phyloP scores from a whole-genome alignment of 1,284 basidiomycete genomes.

The Leccinum ponderosum region DNA sequence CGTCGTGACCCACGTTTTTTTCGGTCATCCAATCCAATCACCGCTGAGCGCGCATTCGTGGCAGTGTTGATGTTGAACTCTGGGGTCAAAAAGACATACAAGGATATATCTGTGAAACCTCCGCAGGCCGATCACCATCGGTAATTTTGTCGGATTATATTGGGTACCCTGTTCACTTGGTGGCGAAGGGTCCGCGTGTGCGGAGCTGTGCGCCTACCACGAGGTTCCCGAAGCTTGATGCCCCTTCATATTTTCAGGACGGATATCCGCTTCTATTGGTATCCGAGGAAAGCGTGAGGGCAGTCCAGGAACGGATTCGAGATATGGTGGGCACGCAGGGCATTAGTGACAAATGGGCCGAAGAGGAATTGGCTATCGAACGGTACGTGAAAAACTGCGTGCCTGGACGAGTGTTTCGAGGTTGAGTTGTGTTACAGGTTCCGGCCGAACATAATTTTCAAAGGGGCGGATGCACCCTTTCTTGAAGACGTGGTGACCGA shows the following conservation, averaged over 20 bases:
- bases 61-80: conserved; percentile 55
- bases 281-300: conserved; percentile 61
- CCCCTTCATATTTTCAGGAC: conserved; percentile 64
- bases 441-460: conserved; percentile 70
- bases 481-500: conserved; percentile 51
- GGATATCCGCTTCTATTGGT: conserved; percentile 67
- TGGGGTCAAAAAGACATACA: conserved; percentile 53
- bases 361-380: conserved; percentile 55
- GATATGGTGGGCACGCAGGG: conserved; percentile 55
- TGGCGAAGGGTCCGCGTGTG: conserved; percentile 62
- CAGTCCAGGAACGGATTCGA: conserved; percentile 47
- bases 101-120: conserved; percentile 60
- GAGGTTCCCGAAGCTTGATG: conserved; percentile 56
- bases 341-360: conserved; percentile 57
- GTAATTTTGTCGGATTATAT: conserved; percentile 59
- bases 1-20: background rate
- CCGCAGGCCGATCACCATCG: conserved; percentile 42
- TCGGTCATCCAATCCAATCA: background rate
- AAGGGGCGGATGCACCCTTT: conserved; percentile 51
- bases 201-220: conserved; percentile 52
- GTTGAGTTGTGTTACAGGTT: conserved; percentile 46
- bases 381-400: conserved; percentile 42
- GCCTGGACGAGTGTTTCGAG: background rate
- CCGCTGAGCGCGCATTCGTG: conserved; percentile 6
- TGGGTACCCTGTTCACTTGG: conserved; percentile 56